Conservation (phyloP, 164 flowering plant genomes). For the Echeveria elegans region DNA sequence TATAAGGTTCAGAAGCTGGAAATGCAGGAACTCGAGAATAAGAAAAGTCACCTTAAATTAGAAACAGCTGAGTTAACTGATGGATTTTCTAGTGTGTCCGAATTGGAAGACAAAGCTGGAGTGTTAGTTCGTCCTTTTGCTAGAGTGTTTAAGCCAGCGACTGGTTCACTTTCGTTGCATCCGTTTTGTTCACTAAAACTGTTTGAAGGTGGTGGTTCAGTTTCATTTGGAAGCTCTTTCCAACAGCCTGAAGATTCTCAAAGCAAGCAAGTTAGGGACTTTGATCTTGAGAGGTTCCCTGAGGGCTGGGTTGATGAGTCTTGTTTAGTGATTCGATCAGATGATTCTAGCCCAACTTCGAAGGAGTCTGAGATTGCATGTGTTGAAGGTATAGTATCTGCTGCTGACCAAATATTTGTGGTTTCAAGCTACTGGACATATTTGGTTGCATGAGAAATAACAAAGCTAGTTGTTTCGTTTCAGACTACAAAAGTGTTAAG, state of each 20-base stretch:
- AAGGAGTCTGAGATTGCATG: not conserved
- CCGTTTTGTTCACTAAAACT: conserved; percentile 2
- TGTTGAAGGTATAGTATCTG: not conserved
- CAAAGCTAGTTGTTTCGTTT: not conserved
- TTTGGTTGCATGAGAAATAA: not conserved
- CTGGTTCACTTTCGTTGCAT: not conserved
- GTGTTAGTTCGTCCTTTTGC: not conserved
- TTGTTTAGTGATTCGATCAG: not conserved
- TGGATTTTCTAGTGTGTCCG: not conserved
- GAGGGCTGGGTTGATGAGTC: not conserved
- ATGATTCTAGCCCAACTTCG: not conserved
- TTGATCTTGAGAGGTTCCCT: not conserved
- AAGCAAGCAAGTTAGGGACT: not conserved
- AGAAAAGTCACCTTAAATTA: not conserved
- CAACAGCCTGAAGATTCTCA: not conserved
- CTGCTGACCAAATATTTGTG: not conserved
- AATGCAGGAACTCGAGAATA: not conserved
- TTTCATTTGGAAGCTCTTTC: not conserved
- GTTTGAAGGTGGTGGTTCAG: not conserved
- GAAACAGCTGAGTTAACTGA: conserved; percentile 1
- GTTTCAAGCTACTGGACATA: not conserved
- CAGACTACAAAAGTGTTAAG: not conserved
- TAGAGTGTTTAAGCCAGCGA: not conserved
- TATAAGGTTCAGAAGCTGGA: not conserved
- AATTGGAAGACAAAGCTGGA: not conserved